These are phyloP conservation scores for Nakaseomyces bracarensis DNA, from an alignment of 1,139 yeast species.

Conservation along the genomic window DNA sequence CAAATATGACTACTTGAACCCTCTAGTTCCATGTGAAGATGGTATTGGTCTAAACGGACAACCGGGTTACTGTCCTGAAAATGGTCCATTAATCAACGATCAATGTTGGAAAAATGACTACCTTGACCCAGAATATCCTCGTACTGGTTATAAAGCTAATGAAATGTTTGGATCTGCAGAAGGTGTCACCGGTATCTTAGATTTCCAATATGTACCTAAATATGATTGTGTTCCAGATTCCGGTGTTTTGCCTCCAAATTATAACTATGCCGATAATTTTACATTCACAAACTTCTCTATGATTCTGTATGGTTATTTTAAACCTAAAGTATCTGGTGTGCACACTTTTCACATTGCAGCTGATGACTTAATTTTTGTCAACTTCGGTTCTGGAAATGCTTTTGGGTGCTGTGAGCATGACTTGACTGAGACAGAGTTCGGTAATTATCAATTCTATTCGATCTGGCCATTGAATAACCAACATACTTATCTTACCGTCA, in stretches of 20 bases:
- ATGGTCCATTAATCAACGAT: neutral
- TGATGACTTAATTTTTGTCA: neutral
- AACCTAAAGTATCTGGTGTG: neutral
- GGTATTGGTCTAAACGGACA: neutral
- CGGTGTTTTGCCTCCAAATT: neutral
- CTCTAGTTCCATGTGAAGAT: neutral
- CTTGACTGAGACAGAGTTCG: neutral
- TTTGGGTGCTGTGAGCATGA: neutral
- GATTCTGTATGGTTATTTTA: constrained; percentile 2
- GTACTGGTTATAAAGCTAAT: constrained; percentile 2
- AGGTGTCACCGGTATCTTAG: neutral
- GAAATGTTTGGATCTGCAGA: neutral
- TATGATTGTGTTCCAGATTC: neutral
- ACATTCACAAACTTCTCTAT: constrained; percentile 1
- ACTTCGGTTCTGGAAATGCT: constrained; percentile 4
- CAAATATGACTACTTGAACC: constrained; percentile 1
- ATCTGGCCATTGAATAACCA: neutral
- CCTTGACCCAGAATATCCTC: neutral
- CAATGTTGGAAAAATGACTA: constrained; percentile 1
- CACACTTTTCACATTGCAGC: constrained; percentile 1
- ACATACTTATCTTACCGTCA: neutral
- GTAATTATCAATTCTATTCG: constrained; percentile 2
- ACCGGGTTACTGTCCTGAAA: constrained; percentile 1
- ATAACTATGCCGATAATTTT: neutral
- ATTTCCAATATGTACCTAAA: neutral